phyloP scores from a whole-genome alignment of 345 rosid species.

The Sisymbrium irio region DNA sequence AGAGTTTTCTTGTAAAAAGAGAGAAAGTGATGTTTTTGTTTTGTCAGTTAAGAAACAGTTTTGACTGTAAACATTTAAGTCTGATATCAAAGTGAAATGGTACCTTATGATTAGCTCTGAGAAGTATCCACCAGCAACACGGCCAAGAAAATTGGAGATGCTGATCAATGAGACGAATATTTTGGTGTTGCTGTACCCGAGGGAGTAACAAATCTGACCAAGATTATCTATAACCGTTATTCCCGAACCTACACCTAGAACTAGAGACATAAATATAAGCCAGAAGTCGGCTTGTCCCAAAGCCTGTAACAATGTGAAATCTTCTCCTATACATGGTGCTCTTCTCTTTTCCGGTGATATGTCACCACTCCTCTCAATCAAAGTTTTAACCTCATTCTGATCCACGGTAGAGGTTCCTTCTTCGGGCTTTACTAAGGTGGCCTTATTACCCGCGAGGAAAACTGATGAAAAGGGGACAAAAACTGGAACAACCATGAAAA shows the following conservation, averaged over 20 bases:
- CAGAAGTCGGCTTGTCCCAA: constrained; percentile 67
- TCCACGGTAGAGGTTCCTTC: constrained; percentile 31
- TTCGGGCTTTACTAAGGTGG: constrained; percentile 35
- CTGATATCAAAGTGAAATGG: not conserved
- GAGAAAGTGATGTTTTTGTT: not conserved
- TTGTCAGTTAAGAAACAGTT: not conserved
- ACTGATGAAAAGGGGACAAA: constrained; percentile 51
- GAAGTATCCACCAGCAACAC: constrained; percentile 88
- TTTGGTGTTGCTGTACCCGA: constrained; percentile 55
- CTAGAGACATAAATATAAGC: constrained; percentile 68
- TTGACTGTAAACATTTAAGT: not conserved
- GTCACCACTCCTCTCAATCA: constrained; percentile 70
- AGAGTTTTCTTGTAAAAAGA: constrained; percentile 40
- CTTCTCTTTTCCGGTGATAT: constrained; percentile 47
- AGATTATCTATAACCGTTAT: constrained; percentile 78
- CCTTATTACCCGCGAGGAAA: constrained; percentile 32
- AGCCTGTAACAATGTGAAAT: constrained; percentile 72
- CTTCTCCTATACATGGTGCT: constrained; percentile 72
- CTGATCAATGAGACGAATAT: constrained; percentile 80
- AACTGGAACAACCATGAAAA: constrained; percentile 54
- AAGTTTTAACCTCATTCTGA: constrained; percentile 33
- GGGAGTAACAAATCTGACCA: constrained; percentile 73
- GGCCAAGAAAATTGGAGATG: constrained; percentile 89
- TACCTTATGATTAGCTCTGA: constrained; percentile 74
- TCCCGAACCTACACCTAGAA: constrained; percentile 81